These are phyloP conservation scores for Curvularia sp. DNA, from an alignment of 2,329 filamentous ascomycete species.

Conservation along the genomic window DNA sequence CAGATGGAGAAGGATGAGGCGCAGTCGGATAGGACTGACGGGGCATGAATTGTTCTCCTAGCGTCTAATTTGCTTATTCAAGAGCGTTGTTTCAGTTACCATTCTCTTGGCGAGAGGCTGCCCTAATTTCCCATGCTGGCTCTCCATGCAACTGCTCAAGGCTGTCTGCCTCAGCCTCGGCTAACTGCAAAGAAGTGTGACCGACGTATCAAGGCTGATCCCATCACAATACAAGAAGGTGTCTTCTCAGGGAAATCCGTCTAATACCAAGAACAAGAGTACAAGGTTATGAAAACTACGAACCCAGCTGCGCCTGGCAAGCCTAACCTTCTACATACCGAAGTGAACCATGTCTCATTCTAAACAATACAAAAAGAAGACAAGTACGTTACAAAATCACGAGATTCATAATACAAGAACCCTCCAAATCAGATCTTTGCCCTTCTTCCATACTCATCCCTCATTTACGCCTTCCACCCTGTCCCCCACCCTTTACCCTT, in stretches of 20 bases:
- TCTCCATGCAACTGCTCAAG: neutral
- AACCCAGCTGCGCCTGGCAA: neutral
- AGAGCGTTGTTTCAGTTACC: no score
- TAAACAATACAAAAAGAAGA: neutral
- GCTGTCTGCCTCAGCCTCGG: neutral
- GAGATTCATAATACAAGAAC: neutral
- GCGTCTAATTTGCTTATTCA: neutral
- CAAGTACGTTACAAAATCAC: neutral
- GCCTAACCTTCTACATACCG: neutral
- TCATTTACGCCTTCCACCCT: neutral
- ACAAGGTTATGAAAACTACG: neutral
- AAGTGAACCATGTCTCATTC: neutral
- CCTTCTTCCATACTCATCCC: neutral
- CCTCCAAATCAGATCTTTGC: neutral
- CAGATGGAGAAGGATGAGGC: slow-evolving; percentile 6
- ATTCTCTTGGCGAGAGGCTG: neutral
- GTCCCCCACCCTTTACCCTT: neutral
- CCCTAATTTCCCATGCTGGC: neutral
- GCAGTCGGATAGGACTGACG: neutral
- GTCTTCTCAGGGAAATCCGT: neutral
- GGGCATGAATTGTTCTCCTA: neutral
- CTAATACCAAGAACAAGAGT: neutral
- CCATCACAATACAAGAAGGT: neutral
- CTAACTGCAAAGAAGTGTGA: neutral
- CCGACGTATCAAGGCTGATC: neutral